Evolutionary conservation across 2,329 filamentous ascomycete genomes (phyloP).

Genomic region (Cercospora berteroae): DNA sequence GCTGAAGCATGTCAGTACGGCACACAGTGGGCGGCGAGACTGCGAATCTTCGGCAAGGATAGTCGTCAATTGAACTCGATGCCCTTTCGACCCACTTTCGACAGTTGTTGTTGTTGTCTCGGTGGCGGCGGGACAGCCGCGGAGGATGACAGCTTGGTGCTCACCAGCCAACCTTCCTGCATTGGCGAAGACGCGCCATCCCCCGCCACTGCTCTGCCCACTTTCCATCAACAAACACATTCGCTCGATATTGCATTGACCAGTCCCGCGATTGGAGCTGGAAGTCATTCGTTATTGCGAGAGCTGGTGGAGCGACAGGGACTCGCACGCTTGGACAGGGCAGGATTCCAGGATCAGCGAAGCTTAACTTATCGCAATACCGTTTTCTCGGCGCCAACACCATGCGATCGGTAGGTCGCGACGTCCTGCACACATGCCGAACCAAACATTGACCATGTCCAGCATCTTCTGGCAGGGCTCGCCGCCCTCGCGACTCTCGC

Average conservation of each 20-base stretch:
- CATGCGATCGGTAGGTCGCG: slow-evolving; percentile 1
- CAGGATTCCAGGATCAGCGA: background rate
- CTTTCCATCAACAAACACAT: background rate
- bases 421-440: background rate
- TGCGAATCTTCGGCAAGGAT: background rate
- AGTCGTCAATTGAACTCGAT: background rate
- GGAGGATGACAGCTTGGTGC: background rate
- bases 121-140: background rate
- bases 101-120: background rate
- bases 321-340: background rate
- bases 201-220: background rate
- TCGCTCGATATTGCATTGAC: background rate
- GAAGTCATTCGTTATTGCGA: background rate
- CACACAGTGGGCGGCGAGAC: background rate
- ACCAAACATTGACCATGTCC: slow-evolving; percentile 1
- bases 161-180: background rate
- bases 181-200: background rate
- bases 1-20: background rate
- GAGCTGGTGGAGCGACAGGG: background rate
- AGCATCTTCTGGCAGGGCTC: background rate
- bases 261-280: background rate
- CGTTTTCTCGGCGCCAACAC: slow-evolving; percentile 2
- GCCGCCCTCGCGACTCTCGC: slow-evolving; percentile 38
- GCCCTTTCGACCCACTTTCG: background rate
- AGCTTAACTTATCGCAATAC: background rate